Evolutionary conservation across 1,284 basidiomycete genomes (phyloP), one percentile per base, ranked within the genome.

Genomic region (Moniliella sp.): DNA sequence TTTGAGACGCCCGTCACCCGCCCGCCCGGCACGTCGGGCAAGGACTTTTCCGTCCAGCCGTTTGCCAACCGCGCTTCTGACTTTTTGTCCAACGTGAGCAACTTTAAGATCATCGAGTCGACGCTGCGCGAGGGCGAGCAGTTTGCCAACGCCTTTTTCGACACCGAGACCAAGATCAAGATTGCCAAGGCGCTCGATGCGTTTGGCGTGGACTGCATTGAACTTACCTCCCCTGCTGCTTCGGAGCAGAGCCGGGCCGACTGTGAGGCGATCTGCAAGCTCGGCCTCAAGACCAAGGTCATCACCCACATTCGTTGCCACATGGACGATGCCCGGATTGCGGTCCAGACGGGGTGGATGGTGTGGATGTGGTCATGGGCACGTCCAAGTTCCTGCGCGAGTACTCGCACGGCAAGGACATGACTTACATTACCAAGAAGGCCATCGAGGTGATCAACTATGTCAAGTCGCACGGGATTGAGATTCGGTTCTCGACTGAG

Each of bases 331-430:
- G 91, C 91, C 15, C 72, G 82, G 35, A 84, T 97, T 55, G 91
- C 91, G 33, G 86, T 97, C 37, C 88, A 97, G 69, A 97, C 91
- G 45, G 56, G 38, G 88, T 97, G 31, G 86, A 97, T 61, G 91
- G 91, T 63, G 91, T 97, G 48, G 91, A 97, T 62, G 84, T 97
- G 52, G 91, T 97, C 62, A 97, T 99, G 53, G 91, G 91, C 33
- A 97, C 91, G 2, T 93, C 84, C 26, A 93, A 84, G 36, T 97
- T 94, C 76, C 74, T 99, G 36, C 78, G 91, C 46, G 86, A 97
- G 66, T 94, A 88, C 71, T 94, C 88, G 27, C 91, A 99, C 65
- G 91, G 91, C 57, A 99, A 97, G 74, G 91, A 97, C 65, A 99
- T 99, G 82, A 70, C 83, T 33, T 99, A 93, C 69, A 97, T 99